A percentile compares a stretch with the other conserved stretches of the same genome.
phyloP scores from a whole-genome alignment of 495 filamentous ascomycete species.

The Tuber aestivum region DNA sequence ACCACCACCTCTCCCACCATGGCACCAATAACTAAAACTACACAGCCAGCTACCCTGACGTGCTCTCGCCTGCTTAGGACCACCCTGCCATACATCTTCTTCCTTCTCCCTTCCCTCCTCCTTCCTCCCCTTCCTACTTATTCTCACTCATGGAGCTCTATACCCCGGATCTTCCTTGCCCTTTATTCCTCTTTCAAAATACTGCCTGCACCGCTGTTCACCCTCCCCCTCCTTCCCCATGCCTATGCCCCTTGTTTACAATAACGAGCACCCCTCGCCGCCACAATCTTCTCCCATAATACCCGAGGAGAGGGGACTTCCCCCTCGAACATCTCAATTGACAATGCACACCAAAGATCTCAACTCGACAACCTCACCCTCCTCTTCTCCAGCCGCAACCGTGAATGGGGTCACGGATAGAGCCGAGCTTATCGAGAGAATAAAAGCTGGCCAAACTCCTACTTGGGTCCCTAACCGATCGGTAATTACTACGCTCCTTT shows the following conservation, averaged over 20 bases:
- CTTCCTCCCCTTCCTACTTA: conserved; percentile 19
- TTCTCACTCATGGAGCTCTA: conserved; percentile 33
- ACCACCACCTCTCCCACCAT: conserved; percentile 3
- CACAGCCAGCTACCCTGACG: conserved; percentile 4
- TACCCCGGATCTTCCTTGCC: conserved; percentile 15
- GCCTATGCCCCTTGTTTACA: conserved; percentile 35
- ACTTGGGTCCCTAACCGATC: conserved; percentile 63
- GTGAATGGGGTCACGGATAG: conserved; percentile 50
- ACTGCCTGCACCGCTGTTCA: conserved; percentile 14
- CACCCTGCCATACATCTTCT: conserved; percentile 12
- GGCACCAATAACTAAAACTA: conserved; percentile 4
- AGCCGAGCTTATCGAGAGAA: conserved; percentile 71
- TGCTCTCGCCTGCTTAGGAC: not conserved
- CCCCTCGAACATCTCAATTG: conserved; percentile 15
- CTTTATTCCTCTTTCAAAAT: conserved; percentile 11
- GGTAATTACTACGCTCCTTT: conserved; percentile 49
- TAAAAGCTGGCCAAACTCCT: conserved; percentile 74
- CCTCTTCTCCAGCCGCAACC: conserved; percentile 30
- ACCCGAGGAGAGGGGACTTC: conserved; percentile 19
- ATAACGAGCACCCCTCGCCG: conserved; percentile 28
- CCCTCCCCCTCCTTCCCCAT: not conserved
- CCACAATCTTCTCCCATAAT: conserved; percentile 7
- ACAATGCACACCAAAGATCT: conserved; percentile 31
- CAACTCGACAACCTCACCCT: conserved; percentile 13
- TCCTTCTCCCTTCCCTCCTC: conserved; percentile 5